Evolutionary conservation across 2,329 filamentous ascomycete genomes (phyloP).

Genomic region (Aspergillus fischeri): DNA sequence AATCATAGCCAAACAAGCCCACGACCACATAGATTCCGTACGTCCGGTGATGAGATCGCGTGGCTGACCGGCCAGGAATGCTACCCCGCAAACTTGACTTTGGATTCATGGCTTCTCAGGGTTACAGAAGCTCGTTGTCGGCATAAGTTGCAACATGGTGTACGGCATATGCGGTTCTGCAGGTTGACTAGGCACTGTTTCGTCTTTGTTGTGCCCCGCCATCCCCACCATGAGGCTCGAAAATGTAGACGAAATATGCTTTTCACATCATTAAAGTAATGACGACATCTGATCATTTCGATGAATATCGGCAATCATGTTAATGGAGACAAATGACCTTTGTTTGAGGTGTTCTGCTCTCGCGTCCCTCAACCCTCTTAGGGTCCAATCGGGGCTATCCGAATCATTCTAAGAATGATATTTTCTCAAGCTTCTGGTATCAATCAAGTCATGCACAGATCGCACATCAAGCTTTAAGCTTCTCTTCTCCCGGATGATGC

Average conservation of each 20-base stretch:
- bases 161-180: neutral
- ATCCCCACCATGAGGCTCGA: neutral
- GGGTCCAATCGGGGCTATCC: neutral
- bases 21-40: constrained; percentile 2
- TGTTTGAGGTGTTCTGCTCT: neutral
- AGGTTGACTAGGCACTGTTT: neutral
- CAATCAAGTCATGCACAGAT: neutral
- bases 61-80: constrained; percentile 9
- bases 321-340: neutral
- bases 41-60: constrained; percentile 17
- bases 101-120: constrained; percentile 1
- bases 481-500: neutral
- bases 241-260: neutral
- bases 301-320: no score
- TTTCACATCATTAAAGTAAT: neutral
- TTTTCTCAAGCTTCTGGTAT: neutral
- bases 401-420: neutral
- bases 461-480: neutral
- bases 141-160: neutral
- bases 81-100: constrained; percentile 7
- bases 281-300: neutral
- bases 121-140: neutral
- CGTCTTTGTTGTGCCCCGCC: neutral
- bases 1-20: neutral
- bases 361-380: neutral